Percentiles rank a stretch among this genome's conserved stretches.
phyloP scores from a whole-genome alignment of 2,329 filamentous ascomycete species.

The Xylaria sp. region DNA sequence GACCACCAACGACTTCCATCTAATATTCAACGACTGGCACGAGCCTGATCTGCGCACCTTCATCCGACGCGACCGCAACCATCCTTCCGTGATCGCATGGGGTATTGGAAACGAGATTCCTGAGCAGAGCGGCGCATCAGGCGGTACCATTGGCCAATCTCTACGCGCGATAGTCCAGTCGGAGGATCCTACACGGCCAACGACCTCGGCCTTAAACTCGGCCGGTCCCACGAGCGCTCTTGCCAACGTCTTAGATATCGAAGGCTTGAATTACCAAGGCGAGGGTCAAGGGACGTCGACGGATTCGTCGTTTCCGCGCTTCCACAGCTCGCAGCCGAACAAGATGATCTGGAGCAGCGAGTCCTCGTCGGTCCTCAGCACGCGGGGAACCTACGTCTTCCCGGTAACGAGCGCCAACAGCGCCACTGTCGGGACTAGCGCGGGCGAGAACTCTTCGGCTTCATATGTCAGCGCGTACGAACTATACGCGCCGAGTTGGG shows the following conservation, averaged over 20 bases:
- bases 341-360: constrained; percentile 61
- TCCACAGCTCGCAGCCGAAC: constrained; percentile 57
- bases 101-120: constrained; percentile 65
- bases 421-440: constrained; percentile 53
- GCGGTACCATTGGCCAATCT: constrained; percentile 43
- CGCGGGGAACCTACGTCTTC: constrained; percentile 64
- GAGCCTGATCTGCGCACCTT: constrained; percentile 64
- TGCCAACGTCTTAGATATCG: constrained; percentile 57
- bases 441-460: constrained; percentile 53
- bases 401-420: constrained; percentile 57
- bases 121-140: constrained; percentile 54
- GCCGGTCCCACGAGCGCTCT: constrained; percentile 56
- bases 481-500: constrained; percentile 60
- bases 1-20: constrained; percentile 60
- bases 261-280: constrained; percentile 67
- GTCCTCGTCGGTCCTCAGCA: constrained; percentile 58
- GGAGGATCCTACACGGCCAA: constrained; percentile 61
- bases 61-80: constrained; percentile 65
- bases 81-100: constrained; percentile 64
- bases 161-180: constrained; percentile 57
- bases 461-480: constrained; percentile 62
- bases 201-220: constrained; percentile 60
- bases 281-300: constrained; percentile 52
- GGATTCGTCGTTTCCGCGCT: constrained; percentile 45
- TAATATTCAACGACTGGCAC: constrained; percentile 64